Evolutionary conservation across 148 eudicot species (phyloP), one percentile per base, ranked within the genome.

Genomic region (Polygonum aviculare): DNA sequence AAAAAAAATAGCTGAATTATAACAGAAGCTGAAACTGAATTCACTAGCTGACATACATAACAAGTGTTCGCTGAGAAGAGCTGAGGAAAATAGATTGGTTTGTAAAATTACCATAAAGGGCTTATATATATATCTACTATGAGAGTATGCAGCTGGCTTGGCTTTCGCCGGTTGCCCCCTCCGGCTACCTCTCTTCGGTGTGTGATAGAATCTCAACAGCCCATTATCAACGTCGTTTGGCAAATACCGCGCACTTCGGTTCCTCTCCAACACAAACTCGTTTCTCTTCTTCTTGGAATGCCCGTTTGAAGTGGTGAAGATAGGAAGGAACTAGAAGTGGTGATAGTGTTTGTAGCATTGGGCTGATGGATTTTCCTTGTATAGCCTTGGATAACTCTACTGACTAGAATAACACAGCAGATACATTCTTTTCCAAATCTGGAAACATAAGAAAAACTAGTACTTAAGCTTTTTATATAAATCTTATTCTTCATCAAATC

Each of bases 111-210:
- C n/a, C n/a, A n/a, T n/a, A n/a, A n/a, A n/a, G n/a, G n/a, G n/a
- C n/a, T n/a, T n/a, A n/a, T n/a, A n/a, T n/a, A n/a, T n/a, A n/a
- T n/a, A n/a, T n/a, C n/a, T n/a, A n/a, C n/a, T 82, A 70, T 82
- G 90, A 33, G 90, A 55, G 49, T 78, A 77, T 35, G 71, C 19
- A 67, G 81, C 74, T 2, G 86, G 81, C 76, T 57, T 85, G 70
- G 69, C 81, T 75, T 85, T 87, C 39, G 76, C 77, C 21, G 76
- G 19, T 74, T 83, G 79, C 36, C 84, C 89, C 63, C 88, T 88
- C 70, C 95, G 87, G 75, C 87, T 88, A 44, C 91, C 84, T 80
- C 90, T 84, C 90, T 87, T 18, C 2, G 97, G 97, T 16, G 95
- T 85, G 85, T 90, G 67, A 73, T 94, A 92, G 77, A 91, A 89